Conservation (phyloP, 2,329 filamentous ascomycete genomes). For the Curvularia verruculosa region DNA sequence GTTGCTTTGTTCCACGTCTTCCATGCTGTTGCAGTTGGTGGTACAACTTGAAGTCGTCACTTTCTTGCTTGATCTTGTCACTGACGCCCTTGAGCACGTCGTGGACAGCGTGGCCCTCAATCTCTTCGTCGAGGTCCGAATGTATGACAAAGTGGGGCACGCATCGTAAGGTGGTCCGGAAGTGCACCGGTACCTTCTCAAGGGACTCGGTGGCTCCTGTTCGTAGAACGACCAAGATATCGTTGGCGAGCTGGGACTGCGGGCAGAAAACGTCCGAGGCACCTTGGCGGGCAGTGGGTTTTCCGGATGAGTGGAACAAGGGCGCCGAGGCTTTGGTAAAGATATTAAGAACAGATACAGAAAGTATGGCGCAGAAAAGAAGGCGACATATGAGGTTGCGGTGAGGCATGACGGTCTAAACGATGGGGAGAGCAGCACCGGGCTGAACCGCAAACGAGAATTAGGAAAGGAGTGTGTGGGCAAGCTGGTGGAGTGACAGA, state of each 20-base stretch:
- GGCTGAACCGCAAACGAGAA: conserved; percentile 19
- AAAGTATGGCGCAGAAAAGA: conserved; percentile 43
- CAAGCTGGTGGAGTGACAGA: conserved; percentile 12
- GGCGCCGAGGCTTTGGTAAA: conserved; percentile 40
- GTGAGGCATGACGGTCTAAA: conserved; percentile 34
- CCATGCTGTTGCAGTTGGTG: conserved; percentile 56
- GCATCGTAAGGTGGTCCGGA: conserved; percentile 63
- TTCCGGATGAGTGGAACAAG: conserved; percentile 37
- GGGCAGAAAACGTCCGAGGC: conserved; percentile 38
- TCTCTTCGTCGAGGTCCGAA: conserved; percentile 64
- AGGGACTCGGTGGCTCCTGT: conserved; percentile 65
- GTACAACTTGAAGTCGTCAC: conserved; percentile 61
- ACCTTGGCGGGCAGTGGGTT: conserved; percentile 22
- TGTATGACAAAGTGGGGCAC: conserved; percentile 62
- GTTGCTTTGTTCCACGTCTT: conserved; percentile 48
- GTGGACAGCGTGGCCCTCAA: conserved; percentile 58
- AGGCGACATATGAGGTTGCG: conserved; percentile 43
- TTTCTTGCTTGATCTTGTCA: conserved; percentile 43
- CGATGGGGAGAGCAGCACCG: conserved; percentile 22
- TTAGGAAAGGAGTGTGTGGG: conserved; percentile 11
- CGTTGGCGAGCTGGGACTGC: conserved; percentile 50
- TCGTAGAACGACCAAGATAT: conserved; percentile 64
- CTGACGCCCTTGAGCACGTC: conserved; percentile 55
- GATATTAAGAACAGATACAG: conserved; percentile 44
- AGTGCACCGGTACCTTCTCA: conserved; percentile 63